These are phyloP conservation scores for Leccinum proliferum DNA, from an alignment of 1,284 basidiomycete species.

Conservation along the genomic window DNA sequence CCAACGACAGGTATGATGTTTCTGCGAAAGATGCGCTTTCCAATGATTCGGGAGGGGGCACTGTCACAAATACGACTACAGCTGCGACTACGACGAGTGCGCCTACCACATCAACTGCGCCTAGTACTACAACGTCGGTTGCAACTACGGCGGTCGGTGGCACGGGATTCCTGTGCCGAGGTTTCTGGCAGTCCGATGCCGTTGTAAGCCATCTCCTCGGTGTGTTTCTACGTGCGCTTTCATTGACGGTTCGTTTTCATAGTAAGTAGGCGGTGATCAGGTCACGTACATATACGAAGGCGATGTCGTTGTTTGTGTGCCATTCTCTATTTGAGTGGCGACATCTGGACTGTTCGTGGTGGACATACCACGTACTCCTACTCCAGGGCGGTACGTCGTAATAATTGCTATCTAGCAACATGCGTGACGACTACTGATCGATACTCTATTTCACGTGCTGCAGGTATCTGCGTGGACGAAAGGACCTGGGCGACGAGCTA, in stretches of 20 bases:
- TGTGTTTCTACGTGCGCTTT: not conserved
- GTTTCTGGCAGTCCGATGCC: constrained; percentile 39
- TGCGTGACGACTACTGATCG: not conserved
- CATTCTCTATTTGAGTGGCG: constrained; percentile 10
- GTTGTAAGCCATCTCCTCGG: constrained; percentile 32
- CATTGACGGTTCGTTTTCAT: not conserved
- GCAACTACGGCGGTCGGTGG: constrained; percentile 4
- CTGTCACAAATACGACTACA: constrained; percentile 10
- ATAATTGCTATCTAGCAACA: not conserved
- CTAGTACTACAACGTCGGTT: constrained; percentile 22
- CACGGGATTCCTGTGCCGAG: constrained; percentile 36
- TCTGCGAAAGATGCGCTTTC: too few species aligned
- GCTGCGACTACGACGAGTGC: not conserved
- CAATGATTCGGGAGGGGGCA: constrained; percentile 3
- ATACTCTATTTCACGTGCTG: not conserved
- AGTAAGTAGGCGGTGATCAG: constrained; percentile 19
- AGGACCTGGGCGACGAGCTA: constrained; percentile 9
- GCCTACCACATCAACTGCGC: constrained; percentile 22
- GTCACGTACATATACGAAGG: constrained; percentile 16
- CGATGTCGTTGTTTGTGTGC: not conserved
- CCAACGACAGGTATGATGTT: constrained; percentile 16
- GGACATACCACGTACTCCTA: constrained; percentile 15
- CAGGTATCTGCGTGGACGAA: constrained; percentile 15
- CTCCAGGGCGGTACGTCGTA: constrained; percentile 12
- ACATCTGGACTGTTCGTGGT: constrained; percentile 20